These are phyloP conservation scores for Leccinum ponderosum DNA, from an alignment of 1,284 basidiomycete species.

Conservation along the genomic window DNA sequence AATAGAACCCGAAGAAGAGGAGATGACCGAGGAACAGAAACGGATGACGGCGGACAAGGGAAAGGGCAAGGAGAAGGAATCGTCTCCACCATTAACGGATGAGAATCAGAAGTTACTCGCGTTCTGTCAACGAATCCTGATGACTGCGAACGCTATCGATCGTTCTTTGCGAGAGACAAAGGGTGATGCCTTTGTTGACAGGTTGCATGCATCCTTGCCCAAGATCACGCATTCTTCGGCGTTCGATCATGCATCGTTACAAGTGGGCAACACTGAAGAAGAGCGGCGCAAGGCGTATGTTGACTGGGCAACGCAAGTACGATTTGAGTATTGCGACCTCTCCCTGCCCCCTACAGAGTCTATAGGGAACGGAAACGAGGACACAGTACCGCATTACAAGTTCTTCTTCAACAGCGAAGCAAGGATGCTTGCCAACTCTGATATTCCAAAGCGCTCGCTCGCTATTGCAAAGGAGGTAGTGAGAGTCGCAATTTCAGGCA, in stretches of 20 bases:
- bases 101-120: slow-evolving; percentile 66
- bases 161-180: slow-evolving; percentile 83
- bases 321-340: slow-evolving; percentile 89
- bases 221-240: slow-evolving; percentile 55
- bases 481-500: slow-evolving; percentile 8
- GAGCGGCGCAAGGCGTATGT: slow-evolving; percentile 69
- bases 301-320: slow-evolving; percentile 75
- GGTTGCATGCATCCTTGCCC: slow-evolving; percentile 74
- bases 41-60: slow-evolving; percentile 60
- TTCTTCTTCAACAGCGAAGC: slow-evolving; percentile 80
- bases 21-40: slow-evolving; percentile 83
- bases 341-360: slow-evolving; percentile 44
- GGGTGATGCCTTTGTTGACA: slow-evolving; percentile 77
- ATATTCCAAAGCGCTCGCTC: slow-evolving; percentile 84
- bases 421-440: slow-evolving; percentile 72
- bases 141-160: slow-evolving; percentile 81
- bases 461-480: slow-evolving; percentile 91
- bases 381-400: slow-evolving; percentile 68
- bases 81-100: slow-evolving; percentile 47
- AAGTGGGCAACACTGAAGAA: slow-evolving; percentile 62
- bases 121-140: slow-evolving; percentile 79
- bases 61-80: slow-evolving; percentile 65
- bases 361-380: slow-evolving; percentile 30
- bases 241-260: slow-evolving; percentile 43
- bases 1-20: slow-evolving; percentile 48